Conservation (phyloP, 1,284 basidiomycete species). For the Marasmius oreades region DNA sequence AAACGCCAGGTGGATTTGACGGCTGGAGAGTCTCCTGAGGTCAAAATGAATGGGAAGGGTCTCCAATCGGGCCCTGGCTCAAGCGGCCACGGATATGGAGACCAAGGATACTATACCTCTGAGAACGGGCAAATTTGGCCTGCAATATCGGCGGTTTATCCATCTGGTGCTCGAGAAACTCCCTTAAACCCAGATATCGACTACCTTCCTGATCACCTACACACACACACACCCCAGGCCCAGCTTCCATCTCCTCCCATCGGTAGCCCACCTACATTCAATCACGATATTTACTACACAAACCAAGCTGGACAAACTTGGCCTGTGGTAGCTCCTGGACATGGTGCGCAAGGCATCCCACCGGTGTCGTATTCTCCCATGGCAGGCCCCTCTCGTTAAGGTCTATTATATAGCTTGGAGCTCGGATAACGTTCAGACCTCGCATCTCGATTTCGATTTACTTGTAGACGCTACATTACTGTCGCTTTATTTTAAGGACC, state of each 20-base stretch:
- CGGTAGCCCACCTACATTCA: background rate
- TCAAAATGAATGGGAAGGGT: background rate
- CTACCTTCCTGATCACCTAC: background rate
- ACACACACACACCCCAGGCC: background rate
- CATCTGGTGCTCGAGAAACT: background rate
- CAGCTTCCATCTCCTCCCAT: background rate
- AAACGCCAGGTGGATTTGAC: background rate
- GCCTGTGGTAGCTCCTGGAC: background rate
- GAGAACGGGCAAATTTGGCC: background rate
- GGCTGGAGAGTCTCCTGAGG: background rate
- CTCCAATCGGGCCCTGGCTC: background rate
- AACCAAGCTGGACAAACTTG: background rate
- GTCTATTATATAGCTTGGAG: too few relatives aligned
- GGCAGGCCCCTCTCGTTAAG: background rate
- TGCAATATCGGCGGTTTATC: background rate
- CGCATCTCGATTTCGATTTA: too few relatives aligned
- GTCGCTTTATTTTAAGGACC: too few relatives aligned
- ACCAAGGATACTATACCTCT: background rate
- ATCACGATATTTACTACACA: background rate
- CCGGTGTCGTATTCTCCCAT: background rate
- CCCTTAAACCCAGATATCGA: background rate
- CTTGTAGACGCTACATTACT: too few relatives aligned
- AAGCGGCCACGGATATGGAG: background rate
- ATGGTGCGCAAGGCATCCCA: background rate
- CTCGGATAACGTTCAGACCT: too few relatives aligned